phyloP scores from a whole-genome alignment of 768 basidiomycete species.

The Tubosaeta sp. region DNA sequence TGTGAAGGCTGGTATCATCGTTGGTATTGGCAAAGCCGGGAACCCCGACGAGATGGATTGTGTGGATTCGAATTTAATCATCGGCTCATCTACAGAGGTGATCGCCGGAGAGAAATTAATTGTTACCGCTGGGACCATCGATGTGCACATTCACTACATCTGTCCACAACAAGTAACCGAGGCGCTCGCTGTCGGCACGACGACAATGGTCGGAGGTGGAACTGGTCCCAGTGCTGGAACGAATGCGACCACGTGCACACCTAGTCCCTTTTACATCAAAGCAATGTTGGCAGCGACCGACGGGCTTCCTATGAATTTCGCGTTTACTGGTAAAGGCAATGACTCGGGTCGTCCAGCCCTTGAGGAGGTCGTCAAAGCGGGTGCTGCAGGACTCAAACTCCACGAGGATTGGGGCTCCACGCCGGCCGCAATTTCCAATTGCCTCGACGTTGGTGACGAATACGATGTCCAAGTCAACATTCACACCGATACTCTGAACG shows the following conservation, averaged over 20 bases:
- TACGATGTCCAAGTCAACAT: constrained; percentile 96
- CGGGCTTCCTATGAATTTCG: constrained; percentile 85
- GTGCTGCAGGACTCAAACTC: constrained; percentile 86
- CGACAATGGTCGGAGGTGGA: constrained; percentile 94
- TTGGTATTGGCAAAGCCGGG: constrained; percentile 93
- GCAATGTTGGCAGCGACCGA: constrained; percentile 94
- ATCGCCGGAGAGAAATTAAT: constrained; percentile 95
- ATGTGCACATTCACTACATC: constrained; percentile 92
- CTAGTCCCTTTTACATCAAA: constrained; percentile 83
- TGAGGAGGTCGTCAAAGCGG: constrained; percentile 78
- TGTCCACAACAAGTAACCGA: constrained; percentile 91
- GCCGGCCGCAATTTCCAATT: constrained; percentile 73
- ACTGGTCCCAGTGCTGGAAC: constrained; percentile 91
- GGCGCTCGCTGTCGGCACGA: constrained; percentile 77
- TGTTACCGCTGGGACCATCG: constrained; percentile 89
- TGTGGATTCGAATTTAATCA: constrained; percentile 65
- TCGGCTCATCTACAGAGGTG: constrained; percentile 92
- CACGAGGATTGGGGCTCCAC: constrained; percentile 98
- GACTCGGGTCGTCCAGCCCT: constrained; percentile 73
- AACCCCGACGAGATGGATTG: constrained; percentile 91
- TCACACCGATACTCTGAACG: constrained; percentile 96
- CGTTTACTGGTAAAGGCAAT: constrained; percentile 95
- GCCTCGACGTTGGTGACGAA: constrained; percentile 78
- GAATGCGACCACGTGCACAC: constrained; percentile 89
- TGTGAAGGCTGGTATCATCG: constrained; percentile 75